Base-by-base conservation (phyloP, 192 early-diverging fungal species). In the Irineochytrium annulatum region DNA sequence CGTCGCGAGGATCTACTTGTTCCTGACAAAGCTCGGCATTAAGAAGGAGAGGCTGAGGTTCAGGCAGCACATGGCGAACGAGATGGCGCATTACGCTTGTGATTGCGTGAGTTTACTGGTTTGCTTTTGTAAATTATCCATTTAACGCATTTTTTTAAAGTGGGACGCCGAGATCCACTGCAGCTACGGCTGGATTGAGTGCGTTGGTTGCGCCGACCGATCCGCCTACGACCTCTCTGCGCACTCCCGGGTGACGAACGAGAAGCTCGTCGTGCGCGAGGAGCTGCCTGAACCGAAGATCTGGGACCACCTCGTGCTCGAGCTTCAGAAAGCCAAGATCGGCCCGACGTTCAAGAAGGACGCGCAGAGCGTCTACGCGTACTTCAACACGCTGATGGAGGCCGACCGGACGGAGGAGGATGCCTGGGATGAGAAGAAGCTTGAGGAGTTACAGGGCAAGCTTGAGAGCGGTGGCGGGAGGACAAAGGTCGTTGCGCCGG, bases 71-170 rank as follows among this genome's bases (percentile, higher is more conserved):
- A 93, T 99, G 90, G 70, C 79, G 37, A 99, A 99, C 78, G 97
- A 99, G 79, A 98, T 99, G 94, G 97, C 97, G 19, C 97, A 99
- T 80, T 99, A 99, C 69, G 95, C 97, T 13, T 88, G 87, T 73
- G 95, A 76, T 48, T 78, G 76, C 63, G 46, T 52, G 31, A 26
- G 32, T 41, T 24, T 34, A 0, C 28, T 57, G 33, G 41, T 58
- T 52, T n/a, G 46, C 22, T 62, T 8, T 67, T 68, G 3, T 17
- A 5, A 54, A n/a, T 59, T 17, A 61, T 30, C 22, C 8, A 5
- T 39, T 32, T 43, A 3, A 57, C n/a, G n/a, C 6, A 52, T 43
- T 2, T 93, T 74, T 91, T 89, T 79, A 13, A 32, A 60, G 59
- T 99, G 95, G 95, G 97, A 99, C 73, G 95, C 97, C 37, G 97